A percentile compares a stretch with the other conserved stretches of the same genome.
These are phyloP conservation scores for Spiraea crenata DNA, from an alignment of 331 rosid genomes.

Conservation along the genomic window DNA sequence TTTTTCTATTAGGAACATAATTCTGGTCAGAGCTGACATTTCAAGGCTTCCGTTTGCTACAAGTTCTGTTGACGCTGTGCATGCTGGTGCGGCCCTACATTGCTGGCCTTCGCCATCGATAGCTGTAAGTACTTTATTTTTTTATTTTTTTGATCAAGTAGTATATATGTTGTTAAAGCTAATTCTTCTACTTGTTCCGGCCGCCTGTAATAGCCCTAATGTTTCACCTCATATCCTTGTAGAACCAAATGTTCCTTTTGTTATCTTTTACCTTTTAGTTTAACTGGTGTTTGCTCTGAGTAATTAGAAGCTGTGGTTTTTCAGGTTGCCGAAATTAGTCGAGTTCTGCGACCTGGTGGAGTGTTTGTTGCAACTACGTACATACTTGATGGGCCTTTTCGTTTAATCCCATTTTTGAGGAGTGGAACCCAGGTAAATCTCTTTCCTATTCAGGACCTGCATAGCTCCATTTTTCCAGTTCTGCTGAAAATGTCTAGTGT, in stretches of 20 bases:
- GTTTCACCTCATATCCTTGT: too few relatives aligned
- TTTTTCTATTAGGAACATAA: constrained; percentile 44
- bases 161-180: constrained; percentile 6
- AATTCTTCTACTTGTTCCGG: constrained; percentile 18
- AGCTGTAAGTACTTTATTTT: constrained; percentile 63
- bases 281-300: neutral
- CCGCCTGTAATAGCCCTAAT: neutral
- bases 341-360: constrained; percentile 88
- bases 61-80: constrained; percentile 87
- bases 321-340: constrained; percentile 91
- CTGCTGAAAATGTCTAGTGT: neutral
- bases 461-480: neutral
- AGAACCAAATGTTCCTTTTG: neutral
- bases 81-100: constrained; percentile 93
- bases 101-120: constrained; percentile 96
- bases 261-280: neutral
- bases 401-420: constrained; percentile 56
- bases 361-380: constrained; percentile 85
- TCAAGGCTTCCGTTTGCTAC: constrained; percentile 89
- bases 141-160: too few relatives aligned
- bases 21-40: constrained; percentile 86
- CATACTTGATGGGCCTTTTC: constrained; percentile 66
- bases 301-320: constrained; percentile 21
- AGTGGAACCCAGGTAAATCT: constrained; percentile 52
- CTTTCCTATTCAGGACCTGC: constrained; percentile 6